phyloP scores from a whole-genome alignment of 495 filamentous ascomycete species.

The Cladorrhinum samala region DNA sequence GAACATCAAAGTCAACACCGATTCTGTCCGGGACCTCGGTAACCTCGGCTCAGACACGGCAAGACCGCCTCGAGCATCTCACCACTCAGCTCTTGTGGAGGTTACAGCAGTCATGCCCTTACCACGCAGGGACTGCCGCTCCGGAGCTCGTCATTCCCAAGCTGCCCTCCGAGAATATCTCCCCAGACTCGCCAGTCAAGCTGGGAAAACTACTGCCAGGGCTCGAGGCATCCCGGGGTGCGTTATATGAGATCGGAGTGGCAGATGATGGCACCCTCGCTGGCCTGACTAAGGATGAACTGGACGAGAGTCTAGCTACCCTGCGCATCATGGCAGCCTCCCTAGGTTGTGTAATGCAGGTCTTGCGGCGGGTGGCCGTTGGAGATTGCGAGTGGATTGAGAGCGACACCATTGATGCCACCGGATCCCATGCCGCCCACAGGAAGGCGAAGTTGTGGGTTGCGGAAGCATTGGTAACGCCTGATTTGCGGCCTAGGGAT shows the following conservation, averaged over 20 bases:
- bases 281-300: slow-evolving; percentile 81
- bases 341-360: slow-evolving; percentile 80
- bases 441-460: slow-evolving; percentile 68
- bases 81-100: slow-evolving; percentile 95
- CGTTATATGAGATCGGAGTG: slow-evolving; percentile 93
- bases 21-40: slow-evolving; percentile 19
- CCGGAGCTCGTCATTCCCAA: slow-evolving; percentile 62
- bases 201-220: slow-evolving; percentile 66
- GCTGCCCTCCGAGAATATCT: slow-evolving; percentile 55
- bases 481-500: slow-evolving; percentile 28
- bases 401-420: slow-evolving; percentile 1
- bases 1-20: slow-evolving; percentile 36
- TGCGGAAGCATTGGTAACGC: slow-evolving; percentile 62
- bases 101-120: slow-evolving; percentile 87
- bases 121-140: slow-evolving; percentile 69
- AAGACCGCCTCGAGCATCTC: slow-evolving; percentile 79
- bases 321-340: slow-evolving; percentile 85
- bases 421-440: slow-evolving; percentile 5
- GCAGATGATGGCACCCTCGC: slow-evolving; percentile 90
- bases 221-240: slow-evolving; percentile 86
- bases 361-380: slow-evolving; percentile 77
- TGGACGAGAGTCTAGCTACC: slow-evolving; percentile 81
- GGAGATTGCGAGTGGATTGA: slow-evolving; percentile 74
- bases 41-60: slow-evolving; percentile 55
- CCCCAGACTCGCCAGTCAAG: slow-evolving; percentile 49